phyloP scores from a whole-genome alignment of 441 rosid species.

The Populus trichocarpa region DNA sequence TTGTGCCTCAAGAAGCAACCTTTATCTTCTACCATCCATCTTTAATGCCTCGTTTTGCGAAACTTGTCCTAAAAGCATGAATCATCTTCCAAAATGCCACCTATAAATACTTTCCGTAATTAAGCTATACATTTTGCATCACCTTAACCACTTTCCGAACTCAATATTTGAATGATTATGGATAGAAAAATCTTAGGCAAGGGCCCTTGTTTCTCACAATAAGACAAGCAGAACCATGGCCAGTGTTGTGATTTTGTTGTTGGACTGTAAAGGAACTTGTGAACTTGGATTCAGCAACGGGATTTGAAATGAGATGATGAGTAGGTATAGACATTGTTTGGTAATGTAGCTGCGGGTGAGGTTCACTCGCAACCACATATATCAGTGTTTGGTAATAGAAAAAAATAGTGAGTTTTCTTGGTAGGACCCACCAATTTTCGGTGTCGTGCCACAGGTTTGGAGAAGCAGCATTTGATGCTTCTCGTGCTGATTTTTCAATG shows the following conservation, averaged over 20 bases:
- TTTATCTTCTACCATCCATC: neutral
- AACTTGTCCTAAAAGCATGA: neutral
- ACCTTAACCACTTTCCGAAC: neutral
- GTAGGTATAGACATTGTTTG: conserved; percentile 6
- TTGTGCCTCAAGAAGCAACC: neutral
- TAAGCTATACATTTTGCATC: neutral
- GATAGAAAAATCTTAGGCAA: neutral
- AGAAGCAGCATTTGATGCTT: too few species aligned
- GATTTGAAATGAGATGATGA: conserved; percentile 5
- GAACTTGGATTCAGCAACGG: neutral
- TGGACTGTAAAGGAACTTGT: neutral
- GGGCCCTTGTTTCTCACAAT: conserved; percentile 1
- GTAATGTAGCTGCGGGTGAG: too few species aligned
- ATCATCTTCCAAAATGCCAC: neutral
- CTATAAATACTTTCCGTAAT: neutral
- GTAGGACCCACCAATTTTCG: too few species aligned
- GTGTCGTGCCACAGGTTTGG: too few species aligned
- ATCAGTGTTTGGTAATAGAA: too few species aligned
- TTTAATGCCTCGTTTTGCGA: neutral
- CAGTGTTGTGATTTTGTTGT: conserved; percentile 17
- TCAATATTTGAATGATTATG: neutral
- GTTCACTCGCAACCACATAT: too few species aligned
- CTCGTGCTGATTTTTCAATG: too few species aligned
- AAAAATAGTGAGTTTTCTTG: too few species aligned
- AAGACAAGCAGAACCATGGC: conserved; percentile 18